Base-by-base conservation (phyloP, 2,329 filamentous ascomycete species). In the Rachicladosporium sp. region DNA sequence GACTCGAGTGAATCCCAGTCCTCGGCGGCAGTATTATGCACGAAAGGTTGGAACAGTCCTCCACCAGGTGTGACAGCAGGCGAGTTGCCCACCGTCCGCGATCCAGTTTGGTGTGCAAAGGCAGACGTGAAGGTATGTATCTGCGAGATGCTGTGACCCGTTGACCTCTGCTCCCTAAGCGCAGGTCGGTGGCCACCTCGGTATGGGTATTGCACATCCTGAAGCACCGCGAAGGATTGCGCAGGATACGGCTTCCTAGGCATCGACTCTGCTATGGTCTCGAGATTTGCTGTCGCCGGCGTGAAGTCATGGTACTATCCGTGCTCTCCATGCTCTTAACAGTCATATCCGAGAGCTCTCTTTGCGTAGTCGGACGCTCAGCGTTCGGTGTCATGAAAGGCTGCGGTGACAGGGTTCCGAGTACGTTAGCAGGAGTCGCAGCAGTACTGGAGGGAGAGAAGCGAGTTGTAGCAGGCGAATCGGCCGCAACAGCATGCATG, bases 221-320 rank as follows among this genome's bases (percentile, higher is more conserved):
- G 67, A 27, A 70, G 56, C 2, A 66, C 67, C 35, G 67, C 61
- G 51, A 68, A 68, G 11, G 67, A 62, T 54, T 71, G 68, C 48
- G 69, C 68, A 34, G 67, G 67, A 46, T 63, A 70, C 42, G 58
- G 50, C 12, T 61, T 62, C 21, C 60, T 56, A 49, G 42, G 45
- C 31, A 40, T 29, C 12, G 42, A 13, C 23, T 27, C 23, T 27
- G 23, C 23, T 27, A 27, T 27, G 4, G 23, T 27, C 23, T 27
- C 23, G 23, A 27, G 23, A 27, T 27, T 27, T n/a, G 43, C 49
- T 41, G 44, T 51, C 37, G 46, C 49, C 19, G 60, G 58, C 31
- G 44, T 52, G 29, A 58, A 6, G 56, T 59, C 11, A 49, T 46
- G 9, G 49, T 48, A 39, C 63, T 64, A 38, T 65, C 56, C 1